Base-by-base conservation (phyloP, 2,329 filamentous ascomycete genomes). In the Colletotrichum eremochloae region DNA sequence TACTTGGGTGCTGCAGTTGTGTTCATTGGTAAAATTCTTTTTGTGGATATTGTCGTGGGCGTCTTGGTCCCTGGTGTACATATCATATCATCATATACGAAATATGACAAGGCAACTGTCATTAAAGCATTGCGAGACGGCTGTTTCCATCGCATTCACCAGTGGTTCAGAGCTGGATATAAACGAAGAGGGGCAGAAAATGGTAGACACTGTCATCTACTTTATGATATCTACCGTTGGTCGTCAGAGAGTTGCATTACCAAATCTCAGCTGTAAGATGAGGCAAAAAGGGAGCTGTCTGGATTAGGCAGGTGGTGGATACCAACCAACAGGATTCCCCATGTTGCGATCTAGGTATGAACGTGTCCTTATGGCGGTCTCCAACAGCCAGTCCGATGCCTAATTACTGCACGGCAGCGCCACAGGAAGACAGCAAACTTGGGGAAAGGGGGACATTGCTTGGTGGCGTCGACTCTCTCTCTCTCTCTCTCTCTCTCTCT, bases 301-400 rank as follows among this genome's bases (percentile, higher is more conserved):
- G 31, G 15, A 71, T 66, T 12, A 67, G 71, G 67, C 71, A 71
- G 61, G 67, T 73, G 67, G 71, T 71, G 67, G 57, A 29, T 50
- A 53, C 40, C n/a, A 20, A 14, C 20, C 20, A 18, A 46, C 57
- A 58, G 69, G 66, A 69, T 61, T 69, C 65, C 65, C 69, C 65
- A 62, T 36, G 60, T 24, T 46, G 53, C 53, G 60, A 68, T 72
- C 31, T 7, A 24, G 24, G 24, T 24, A 48, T 29, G 71, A 73
- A 73, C 71, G 71, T 73, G 71, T 73, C 71, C 67, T 71, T 63
- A 36, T 31, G 48, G 24, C 40, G 18, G 20, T 31, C 29, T 53
- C n/a, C 46, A 31, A 40, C 46, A 40, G 36, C 24, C 55, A 24
- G 24, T 57, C 55, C 29, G n/a, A 40, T 4, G 12, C 7, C 7